These are phyloP conservation scores for Coelastrella sp. DNA, from an alignment of 139 green algal species.

Conservation along the genomic window DNA sequence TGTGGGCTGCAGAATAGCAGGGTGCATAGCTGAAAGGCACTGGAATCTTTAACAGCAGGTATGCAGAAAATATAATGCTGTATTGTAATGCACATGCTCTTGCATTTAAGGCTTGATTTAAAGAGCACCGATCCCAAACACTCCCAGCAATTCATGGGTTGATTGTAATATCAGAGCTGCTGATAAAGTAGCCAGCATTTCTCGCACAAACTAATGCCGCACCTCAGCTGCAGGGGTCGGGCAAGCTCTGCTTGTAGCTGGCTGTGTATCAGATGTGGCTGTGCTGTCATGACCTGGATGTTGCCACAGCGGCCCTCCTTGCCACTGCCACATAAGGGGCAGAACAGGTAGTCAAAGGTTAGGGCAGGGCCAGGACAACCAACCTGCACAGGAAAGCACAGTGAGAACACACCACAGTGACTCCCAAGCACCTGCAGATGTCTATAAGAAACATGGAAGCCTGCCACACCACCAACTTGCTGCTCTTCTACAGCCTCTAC, in stretches of 20 bases:
- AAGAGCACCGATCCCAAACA: too few species aligned
- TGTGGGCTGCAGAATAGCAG: not conserved
- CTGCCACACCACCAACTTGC: not conserved
- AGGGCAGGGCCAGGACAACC: conserved; percentile 32
- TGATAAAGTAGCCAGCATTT: too few species aligned
- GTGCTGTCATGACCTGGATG: conserved; percentile 41
- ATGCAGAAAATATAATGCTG: too few species aligned
- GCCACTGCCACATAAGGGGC: conserved; percentile 51
- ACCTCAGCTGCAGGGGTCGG: conserved; percentile 30
- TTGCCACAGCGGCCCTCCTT: conserved; percentile 37
- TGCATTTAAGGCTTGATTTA: too few species aligned
- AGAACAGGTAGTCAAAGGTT: conserved; percentile 53
- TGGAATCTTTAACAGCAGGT: too few species aligned
- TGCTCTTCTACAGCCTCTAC: not conserved
- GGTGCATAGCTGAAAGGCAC: too few species aligned
- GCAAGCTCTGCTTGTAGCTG: conserved; percentile 30
- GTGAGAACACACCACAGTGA: too few species aligned
- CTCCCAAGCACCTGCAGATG: too few species aligned
- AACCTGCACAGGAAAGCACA: not conserved
- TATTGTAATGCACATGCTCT: too few species aligned
- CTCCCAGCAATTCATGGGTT: too few species aligned
- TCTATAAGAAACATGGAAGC: not conserved
- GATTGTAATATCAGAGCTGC: too few species aligned
- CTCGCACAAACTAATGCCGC: not conserved
- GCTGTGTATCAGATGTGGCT: conserved; percentile 49